A percentile compares a stretch with the other conserved stretches of the same genome.
Conservation (phyloP, 2,329 filamentous ascomycete genomes). For the Claviceps africana region DNA sequence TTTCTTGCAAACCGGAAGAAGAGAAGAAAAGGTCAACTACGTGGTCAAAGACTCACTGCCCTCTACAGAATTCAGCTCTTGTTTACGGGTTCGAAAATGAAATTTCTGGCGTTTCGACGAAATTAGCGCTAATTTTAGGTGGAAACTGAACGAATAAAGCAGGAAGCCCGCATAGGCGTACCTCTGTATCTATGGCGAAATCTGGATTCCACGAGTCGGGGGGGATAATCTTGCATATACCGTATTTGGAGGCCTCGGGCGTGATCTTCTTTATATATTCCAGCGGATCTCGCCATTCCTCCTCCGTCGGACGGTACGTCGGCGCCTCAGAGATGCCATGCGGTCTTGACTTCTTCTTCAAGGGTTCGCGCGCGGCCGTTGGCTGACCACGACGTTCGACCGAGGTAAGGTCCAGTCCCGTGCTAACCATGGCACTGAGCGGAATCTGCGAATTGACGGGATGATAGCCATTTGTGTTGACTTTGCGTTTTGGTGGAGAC, state of each 20-base stretch:
- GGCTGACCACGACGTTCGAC: conserved; percentile 85
- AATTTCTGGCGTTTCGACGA: conserved; percentile 50
- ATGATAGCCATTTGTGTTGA: conserved; percentile 40
- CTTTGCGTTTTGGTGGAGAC: conserved; percentile 36
- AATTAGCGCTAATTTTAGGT: neutral
- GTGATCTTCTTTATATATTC: conserved; percentile 88
- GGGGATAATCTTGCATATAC: conserved; percentile 90
- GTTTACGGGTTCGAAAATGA: conserved; percentile 89
- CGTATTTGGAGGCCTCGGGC: conserved; percentile 73
- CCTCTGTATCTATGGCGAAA: conserved; percentile 95
- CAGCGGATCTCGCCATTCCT: conserved; percentile 90
- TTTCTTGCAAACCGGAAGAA: neutral
- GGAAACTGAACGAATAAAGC: neutral
- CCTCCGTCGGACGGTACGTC: conserved; percentile 76
- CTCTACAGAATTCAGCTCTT: conserved; percentile 96
- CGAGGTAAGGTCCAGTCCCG: conserved; percentile 67
- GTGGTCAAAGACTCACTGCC: conserved; percentile 54
- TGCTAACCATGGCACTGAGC: conserved; percentile 41
- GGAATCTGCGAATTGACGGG: conserved; percentile 35
- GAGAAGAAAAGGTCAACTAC: neutral
- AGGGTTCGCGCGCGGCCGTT: conserved; percentile 58
- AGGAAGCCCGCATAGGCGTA: conserved; percentile 23
- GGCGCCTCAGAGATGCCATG: conserved; percentile 83
- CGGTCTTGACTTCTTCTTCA: conserved; percentile 64
- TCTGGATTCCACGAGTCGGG: conserved; percentile 87